Conservation (phyloP, 1,139 yeast genomes). For the Chernovozyma aurita region DNA sequence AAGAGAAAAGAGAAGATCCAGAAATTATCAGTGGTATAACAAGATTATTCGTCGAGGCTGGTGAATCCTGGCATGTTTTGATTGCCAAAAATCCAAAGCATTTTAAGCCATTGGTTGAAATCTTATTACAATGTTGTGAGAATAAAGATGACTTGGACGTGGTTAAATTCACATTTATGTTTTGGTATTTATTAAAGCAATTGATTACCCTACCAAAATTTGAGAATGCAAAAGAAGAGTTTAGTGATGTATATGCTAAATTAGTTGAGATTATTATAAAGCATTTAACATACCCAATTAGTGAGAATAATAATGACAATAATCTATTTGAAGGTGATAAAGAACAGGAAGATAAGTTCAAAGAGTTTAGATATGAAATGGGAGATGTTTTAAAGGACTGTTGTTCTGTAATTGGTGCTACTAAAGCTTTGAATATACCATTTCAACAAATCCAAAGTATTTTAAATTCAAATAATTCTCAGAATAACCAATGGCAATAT, state of each 20-base stretch:
- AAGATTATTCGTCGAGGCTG: constrained; percentile 83
- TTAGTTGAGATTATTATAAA: constrained; percentile 64
- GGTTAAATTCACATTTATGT: constrained; percentile 84
- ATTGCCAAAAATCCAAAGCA: constrained; percentile 70
- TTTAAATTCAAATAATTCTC: constrained; percentile 19
- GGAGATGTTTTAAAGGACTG: constrained; percentile 96
- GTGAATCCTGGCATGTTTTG: constrained; percentile 91
- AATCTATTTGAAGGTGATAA: constrained; percentile 54
- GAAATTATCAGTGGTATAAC: constrained; percentile 72
- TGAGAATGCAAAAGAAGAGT: constrained; percentile 52
- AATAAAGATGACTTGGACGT: constrained; percentile 81
- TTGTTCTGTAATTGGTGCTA: constrained; percentile 82
- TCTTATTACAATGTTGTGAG: constrained; percentile 57
- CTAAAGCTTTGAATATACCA: constrained; percentile 61
- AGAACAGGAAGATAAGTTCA: constrained; percentile 89
- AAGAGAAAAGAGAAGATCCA: constrained; percentile 44
- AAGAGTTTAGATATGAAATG: constrained; percentile 92
- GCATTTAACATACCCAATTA: constrained; percentile 74
- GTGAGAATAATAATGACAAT: constrained; percentile 27
- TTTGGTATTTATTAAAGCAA: constrained; percentile 84
- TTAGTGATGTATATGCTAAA: constrained; percentile 57
- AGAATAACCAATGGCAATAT: constrained; percentile 64
- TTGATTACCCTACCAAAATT: constrained; percentile 63
- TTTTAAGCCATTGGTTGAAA: constrained; percentile 73
- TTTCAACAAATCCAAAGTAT: constrained; percentile 46